Conservation (phyloP, 768 basidiomycete genomes). For the Amanita subjunquillea region DNA sequence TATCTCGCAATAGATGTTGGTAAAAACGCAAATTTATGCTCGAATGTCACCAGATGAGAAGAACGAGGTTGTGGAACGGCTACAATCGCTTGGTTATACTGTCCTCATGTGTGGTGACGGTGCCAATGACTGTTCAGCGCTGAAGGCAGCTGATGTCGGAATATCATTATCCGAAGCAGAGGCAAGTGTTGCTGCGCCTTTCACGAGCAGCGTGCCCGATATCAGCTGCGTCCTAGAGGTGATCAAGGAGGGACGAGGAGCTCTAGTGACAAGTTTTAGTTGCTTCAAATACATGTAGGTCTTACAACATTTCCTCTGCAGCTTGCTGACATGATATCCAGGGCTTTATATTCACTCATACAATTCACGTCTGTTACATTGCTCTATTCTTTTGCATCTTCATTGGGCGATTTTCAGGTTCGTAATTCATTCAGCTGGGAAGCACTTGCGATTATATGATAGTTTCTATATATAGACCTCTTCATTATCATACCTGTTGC, state of each 20-base stretch:
- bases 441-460: conserved; percentile 8
- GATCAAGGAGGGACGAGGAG: conserved; percentile 92
- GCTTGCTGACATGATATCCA: conserved; percentile 19
- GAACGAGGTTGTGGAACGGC: conserved; percentile 92
- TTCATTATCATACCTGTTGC: conserved; percentile 98
- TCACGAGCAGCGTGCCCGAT: conserved; percentile 89
- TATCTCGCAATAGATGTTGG: conserved; percentile 66
- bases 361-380: conserved; percentile 98
- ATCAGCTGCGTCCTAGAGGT: conserved; percentile 94
- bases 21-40: conserved; percentile 93
- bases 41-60: conserved; percentile 99
- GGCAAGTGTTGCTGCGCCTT: conserved; percentile 96
- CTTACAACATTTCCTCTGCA: conserved; percentile 5
- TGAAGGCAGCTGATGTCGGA: conserved; percentile 98
- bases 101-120: conserved; percentile 99
- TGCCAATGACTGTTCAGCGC: conserved; percentile 95
- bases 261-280: conserved; percentile 95
- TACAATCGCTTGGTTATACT: conserved; percentile 89
- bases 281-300: conserved; percentile 99
- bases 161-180: conserved; percentile 96
- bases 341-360: conserved; percentile 97
- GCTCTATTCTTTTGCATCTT: conserved; percentile 93
- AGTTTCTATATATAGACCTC: conserved; percentile 97
- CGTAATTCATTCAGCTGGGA: conserved; percentile 12
- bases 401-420: conserved; percentile 94